Conservation (phyloP, 129 eudicot genomes). For the Tagetes patula region DNA sequence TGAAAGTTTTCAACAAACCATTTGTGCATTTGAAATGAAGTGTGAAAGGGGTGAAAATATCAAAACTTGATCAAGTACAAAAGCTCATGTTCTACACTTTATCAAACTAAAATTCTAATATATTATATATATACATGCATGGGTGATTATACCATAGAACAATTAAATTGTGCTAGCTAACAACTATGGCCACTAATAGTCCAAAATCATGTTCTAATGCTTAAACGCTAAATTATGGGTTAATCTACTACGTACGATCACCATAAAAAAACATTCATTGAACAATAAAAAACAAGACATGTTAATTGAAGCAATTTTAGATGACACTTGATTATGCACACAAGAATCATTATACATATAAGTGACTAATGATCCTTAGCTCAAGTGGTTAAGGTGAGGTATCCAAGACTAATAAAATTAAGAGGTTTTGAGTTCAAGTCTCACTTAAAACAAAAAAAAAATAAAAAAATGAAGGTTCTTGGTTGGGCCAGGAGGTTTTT, state of each 20-base stretch:
- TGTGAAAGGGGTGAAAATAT: background rate
- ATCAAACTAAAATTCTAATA: background rate
- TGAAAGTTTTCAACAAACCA: background rate
- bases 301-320: background rate
- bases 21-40: background rate
- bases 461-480: too few species aligned
- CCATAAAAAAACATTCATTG: background rate
- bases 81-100: background rate
- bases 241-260: background rate
- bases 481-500: too few species aligned
- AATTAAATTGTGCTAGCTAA: too few species aligned
- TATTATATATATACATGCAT: too few species aligned
- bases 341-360: background rate
- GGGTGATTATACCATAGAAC: too few species aligned
- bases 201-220: too few species aligned
- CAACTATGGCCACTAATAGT: too few species aligned
- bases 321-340: background rate
- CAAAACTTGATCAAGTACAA: background rate
- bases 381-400: too few species aligned
- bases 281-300: background rate
- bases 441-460: too few species aligned
- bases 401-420: too few species aligned
- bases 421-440: too few species aligned
- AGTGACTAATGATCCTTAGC: too few species aligned
- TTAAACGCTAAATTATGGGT: background rate